Evolutionary conservation across 2,329 filamentous ascomycete genomes (phyloP), one percentile per base, ranked within the genome.

Genomic region (Trichoderma citrinoviride): DNA sequence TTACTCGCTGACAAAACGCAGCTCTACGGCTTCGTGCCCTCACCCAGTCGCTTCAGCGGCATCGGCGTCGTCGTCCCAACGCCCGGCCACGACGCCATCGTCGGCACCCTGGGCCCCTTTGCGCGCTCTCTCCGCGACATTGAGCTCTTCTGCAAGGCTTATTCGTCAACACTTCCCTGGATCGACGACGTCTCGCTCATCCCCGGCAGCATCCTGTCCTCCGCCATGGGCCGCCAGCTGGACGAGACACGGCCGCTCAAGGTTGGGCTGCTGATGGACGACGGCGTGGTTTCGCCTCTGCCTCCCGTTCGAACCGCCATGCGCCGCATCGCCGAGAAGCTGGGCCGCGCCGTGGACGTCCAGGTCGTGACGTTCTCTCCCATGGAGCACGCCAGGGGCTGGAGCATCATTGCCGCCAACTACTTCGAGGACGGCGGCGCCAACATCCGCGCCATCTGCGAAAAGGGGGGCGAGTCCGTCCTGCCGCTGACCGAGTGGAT

Each of bases 241-340:
- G 52, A 63, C 17, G 61, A 63, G 44, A 41, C 50, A 1, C 50
- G 61, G 19, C 61, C 61, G 95, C 84, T 99, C 69, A 99, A 99
- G 81, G 95, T 99, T 79, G 99, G 99, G 78, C 95, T 99, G 78
- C 89, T 99, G 65, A 97, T 98, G 76, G 88, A 90, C 1, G 87
- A 90, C 25, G 95, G 95, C 7, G 93, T 99, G 21, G 81, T 82
- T 46, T 92, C 94, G 2, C 95, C 95, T 21, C 92, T 92, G 76
- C 84, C 88, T 10, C 92, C 90, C 0, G 94, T 88, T 10, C 95
- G 95, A 0, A 98, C 98, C 77, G 87, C 90, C 44, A 83, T 97
- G 66, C 99, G 98, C 82, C 85, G 98, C 47, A 95, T 99, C 80
- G 95, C 99, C 25, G 94, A 99, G 81, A 95, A 95, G 53, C 91